These are phyloP conservation scores for Coniochaeta hoffmannii DNA, from an alignment of 2,329 filamentous ascomycete genomes.

Conservation along the genomic window DNA sequence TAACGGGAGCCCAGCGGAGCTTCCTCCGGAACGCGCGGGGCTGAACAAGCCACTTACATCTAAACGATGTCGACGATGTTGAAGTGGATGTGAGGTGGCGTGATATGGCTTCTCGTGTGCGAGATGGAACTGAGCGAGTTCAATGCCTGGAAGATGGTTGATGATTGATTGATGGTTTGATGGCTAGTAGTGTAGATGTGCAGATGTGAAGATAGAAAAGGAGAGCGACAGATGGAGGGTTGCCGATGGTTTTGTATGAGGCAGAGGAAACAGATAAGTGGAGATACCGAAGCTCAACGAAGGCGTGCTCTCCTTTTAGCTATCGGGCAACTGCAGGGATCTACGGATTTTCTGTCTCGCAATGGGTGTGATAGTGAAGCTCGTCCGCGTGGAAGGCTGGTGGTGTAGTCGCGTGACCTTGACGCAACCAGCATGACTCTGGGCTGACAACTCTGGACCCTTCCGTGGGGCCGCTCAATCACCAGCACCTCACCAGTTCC, in stretches of 20 bases:
- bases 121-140: background rate
- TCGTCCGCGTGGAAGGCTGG: background rate
- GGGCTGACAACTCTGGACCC: conserved; percentile 5
- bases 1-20: background rate
- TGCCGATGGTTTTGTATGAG: background rate
- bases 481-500: background rate
- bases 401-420: conserved; percentile 11
- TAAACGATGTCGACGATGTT: background rate
- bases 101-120: background rate
- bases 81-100: background rate
- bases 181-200: background rate
- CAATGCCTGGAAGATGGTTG: background rate
- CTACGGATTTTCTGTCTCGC: background rate
- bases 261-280: background rate
- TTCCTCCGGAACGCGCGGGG: background rate
- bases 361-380: background rate
- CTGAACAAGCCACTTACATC: background rate
- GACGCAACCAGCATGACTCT: conserved; percentile 6
- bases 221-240: background rate
- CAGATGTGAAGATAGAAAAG: background rate
- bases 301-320: background rate
- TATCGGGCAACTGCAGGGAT: conserved; percentile 1
- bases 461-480: background rate
- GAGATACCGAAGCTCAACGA: background rate
- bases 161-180: too few relatives aligned